These are phyloP conservation scores for Cucumis sativus DNA, from an alignment of 306 rosid genomes.

Conservation along the genomic window Cucumber_9930_V3 NC_026659.2:26658501-26659000, in stretches of 20 bases:
- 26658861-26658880: neutral
- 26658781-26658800: conserved; percentile 84
- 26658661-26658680: neutral
- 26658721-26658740: conserved; percentile 91
- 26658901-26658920: neutral
- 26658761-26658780: conserved; percentile 89
- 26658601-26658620: neutral
- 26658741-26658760: conserved; percentile 80
- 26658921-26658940: neutral
- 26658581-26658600: neutral
- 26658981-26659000: conserved; percentile 56
- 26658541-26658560: neutral
- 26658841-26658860: neutral
- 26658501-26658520: no score
- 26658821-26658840: neutral
- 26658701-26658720: conserved; percentile 97
- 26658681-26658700: conserved; percentile 97
- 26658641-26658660: neutral
- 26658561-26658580: neutral
- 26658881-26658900: neutral
- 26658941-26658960: conserved; percentile 27
- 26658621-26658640: conserved; percentile 10
- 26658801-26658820: conserved; percentile 14
- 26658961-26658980: conserved; percentile 54
- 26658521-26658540: no score